Base-by-base conservation (phyloP, 768 basidiomycete genomes). In the Tulasnella calospora region DNA sequence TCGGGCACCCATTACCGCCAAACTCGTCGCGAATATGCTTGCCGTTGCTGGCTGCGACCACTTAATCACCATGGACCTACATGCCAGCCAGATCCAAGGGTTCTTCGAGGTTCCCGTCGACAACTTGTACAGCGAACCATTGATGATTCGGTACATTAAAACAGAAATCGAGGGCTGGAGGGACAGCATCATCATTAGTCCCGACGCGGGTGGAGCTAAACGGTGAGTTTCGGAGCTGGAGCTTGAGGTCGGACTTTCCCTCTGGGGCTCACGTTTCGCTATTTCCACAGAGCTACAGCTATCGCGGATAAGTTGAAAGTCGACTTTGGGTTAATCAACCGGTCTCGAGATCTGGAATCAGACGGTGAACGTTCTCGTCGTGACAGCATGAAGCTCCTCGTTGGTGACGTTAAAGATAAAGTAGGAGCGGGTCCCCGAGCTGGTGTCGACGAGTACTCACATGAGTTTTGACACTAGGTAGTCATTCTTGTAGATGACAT, bases 31-130 rank as follows among this genome's bases (percentile, higher is more conserved):
- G 33, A 99, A 98, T 85, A 99, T 99, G 97, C 88, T 99, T 79
- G 92, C 91, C 67, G 94, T 98, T 71, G 96, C 98, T 12, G 97
- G 97, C 33, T 98, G 96, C 83, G 97, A 99, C 85, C 97, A 99
- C 83, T 92, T 99, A 82, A 98, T 99, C 81, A 98, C 97, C n/a
- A 97, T 99, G 93, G 96, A 99, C 84, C 86, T 99, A 73, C 97
- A 98, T 83, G 96, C 97, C 57, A 93, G 93, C 82, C 97, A 99
- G 86, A 99, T 98, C 79, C 97, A 99, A 83, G 97, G 97, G 9
- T 99, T 99, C 87, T 99, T 99, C 84, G 96, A 98, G 84, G 95
- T 99, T 81, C 97, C 97, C 12, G 96, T 98, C 36, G 97, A 99
- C 86, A 99, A 99, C 84, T 88, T 99, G 69, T 99, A 92, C 86